These are phyloP conservation scores for Kazachstania viticola DNA, from an alignment of 805 yeast genomes.

Conservation along the genomic window DNA sequence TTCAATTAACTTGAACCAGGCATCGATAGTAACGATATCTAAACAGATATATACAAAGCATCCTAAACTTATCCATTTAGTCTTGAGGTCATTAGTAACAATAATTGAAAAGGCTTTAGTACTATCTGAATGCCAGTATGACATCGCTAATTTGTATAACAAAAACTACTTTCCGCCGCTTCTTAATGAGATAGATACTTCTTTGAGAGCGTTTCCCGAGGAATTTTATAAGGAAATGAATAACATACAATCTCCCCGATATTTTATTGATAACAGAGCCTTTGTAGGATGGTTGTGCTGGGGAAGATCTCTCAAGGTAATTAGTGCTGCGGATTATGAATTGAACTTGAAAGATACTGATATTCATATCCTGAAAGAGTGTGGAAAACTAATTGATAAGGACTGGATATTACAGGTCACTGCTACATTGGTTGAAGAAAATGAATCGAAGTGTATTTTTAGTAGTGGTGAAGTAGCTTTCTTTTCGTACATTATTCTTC, in stretches of 20 bases:
- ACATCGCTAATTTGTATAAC: conserved; percentile 32
- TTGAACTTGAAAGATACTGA: conserved; percentile 33
- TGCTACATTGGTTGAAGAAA: conserved; percentile 46
- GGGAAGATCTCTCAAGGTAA: conserved; percentile 44
- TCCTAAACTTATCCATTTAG: conserved; percentile 51
- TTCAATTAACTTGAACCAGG: conserved; percentile 35
- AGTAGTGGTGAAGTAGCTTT: conserved; percentile 54
- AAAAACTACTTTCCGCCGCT: conserved; percentile 34
- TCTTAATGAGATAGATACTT: conserved; percentile 34
- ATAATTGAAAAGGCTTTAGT: conserved; percentile 35
- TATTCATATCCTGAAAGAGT: conserved; percentile 25
- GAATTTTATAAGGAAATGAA: conserved; percentile 41
- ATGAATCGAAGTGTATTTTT: conserved; percentile 57
- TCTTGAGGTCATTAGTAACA: conserved; percentile 49
- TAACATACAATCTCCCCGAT: conserved; percentile 35
- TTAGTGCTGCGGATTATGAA: conserved; percentile 22
- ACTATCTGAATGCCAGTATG: conserved; percentile 37
- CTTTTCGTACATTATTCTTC: conserved; percentile 36
- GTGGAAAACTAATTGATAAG: conserved; percentile 38
- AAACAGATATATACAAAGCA: conserved; percentile 46
- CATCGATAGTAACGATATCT: conserved; percentile 34
- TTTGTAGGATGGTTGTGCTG: conserved; percentile 66
- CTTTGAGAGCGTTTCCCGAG: conserved; percentile 27
- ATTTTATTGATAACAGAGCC: conserved; percentile 46
- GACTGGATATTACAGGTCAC: conserved; percentile 49